phyloP scores from a whole-genome alignment of 495 filamentous ascomycete species.

The Aspergillus sclerotioniger region DNA sequence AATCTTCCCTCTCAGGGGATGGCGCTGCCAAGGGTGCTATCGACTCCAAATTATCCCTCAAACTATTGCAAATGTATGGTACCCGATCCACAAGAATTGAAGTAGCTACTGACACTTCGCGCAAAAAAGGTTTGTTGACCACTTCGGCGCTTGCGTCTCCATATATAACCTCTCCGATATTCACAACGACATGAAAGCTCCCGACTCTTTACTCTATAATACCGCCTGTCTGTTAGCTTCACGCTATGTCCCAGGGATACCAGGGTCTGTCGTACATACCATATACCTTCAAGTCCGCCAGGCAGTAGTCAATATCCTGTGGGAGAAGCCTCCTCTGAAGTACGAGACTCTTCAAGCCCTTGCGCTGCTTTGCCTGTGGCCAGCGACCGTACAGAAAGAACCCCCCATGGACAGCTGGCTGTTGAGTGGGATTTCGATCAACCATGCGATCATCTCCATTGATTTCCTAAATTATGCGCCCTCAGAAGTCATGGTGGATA shows the following conservation, averaged over 20 bases:
- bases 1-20: conserved; percentile 28
- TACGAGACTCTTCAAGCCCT: conserved; percentile 39
- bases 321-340: conserved; percentile 33
- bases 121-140: conserved; percentile 32
- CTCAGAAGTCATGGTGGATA: conserved; percentile 25
- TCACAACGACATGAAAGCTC: conserved; percentile 24
- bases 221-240: conserved; percentile 40
- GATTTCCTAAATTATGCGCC: conserved; percentile 29
- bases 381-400: conserved; percentile 35
- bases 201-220: conserved; percentile 39
- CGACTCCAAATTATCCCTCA: conserved; percentile 36
- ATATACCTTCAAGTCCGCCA: conserved; percentile 39
- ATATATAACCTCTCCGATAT: conserved; percentile 31
- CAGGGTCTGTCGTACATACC: conserved; percentile 28
- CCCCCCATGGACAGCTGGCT: conserved; percentile 43
- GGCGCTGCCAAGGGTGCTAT: conserved; percentile 34
- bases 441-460: conserved; percentile 39
- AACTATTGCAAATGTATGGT: conserved; percentile 37
- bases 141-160: conserved; percentile 39
- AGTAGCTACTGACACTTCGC: conserved; percentile 11
- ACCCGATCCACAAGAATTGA: not conserved
- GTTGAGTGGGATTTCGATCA: conserved; percentile 42
- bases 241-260: conserved; percentile 39
- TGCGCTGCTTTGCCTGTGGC: conserved; percentile 38
- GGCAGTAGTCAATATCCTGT: conserved; percentile 33